Evolutionary conservation across 495 filamentous ascomycete genomes (phyloP).

Genomic region (Aspergillus olivimuriae): DNA sequence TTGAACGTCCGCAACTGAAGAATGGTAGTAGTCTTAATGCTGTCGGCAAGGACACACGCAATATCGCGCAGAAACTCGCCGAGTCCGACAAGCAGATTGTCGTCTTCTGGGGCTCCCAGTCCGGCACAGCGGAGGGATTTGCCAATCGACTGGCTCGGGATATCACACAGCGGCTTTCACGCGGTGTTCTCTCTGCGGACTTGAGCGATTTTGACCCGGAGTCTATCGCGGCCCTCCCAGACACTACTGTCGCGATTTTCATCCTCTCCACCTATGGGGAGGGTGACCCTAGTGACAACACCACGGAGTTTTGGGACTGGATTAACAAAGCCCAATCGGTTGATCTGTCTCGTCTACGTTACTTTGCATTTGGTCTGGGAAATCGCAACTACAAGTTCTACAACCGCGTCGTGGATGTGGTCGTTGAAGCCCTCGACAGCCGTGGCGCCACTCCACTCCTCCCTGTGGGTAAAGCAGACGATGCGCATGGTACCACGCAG

Average conservation of each 20-base stretch:
- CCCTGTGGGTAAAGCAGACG: constrained; percentile 37
- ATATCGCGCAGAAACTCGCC: constrained; percentile 30
- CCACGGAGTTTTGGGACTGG: constrained; percentile 40
- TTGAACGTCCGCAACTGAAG: constrained; percentile 31
- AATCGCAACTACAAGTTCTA: constrained; percentile 50
- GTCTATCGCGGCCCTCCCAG: constrained; percentile 31
- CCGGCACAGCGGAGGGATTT: constrained; percentile 47
- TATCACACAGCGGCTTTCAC: constrained; percentile 34
- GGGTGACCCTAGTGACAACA: constrained; percentile 50
- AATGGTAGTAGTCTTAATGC: constrained; percentile 12
- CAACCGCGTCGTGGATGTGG: constrained; percentile 40
- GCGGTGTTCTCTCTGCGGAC: constrained; percentile 40
- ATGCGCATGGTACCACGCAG: constrained; percentile 40
- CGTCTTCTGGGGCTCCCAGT: constrained; percentile 52
- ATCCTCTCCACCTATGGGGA: constrained; percentile 50
- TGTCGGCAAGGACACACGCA: constrained; percentile 24
- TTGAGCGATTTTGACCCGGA: constrained; percentile 44
- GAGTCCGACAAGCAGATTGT: constrained; percentile 34
- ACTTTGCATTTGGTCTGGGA: constrained; percentile 41
- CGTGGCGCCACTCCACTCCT: constrained; percentile 35
- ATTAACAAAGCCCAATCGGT: constrained; percentile 22
- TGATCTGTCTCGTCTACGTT: constrained; percentile 31
- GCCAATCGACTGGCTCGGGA: constrained; percentile 42
- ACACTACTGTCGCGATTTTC: constrained; percentile 41
- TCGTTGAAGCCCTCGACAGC: constrained; percentile 27